Conservation (phyloP, 192 early-diverging fungal genomes). For the Dissophora ornata region DNA sequence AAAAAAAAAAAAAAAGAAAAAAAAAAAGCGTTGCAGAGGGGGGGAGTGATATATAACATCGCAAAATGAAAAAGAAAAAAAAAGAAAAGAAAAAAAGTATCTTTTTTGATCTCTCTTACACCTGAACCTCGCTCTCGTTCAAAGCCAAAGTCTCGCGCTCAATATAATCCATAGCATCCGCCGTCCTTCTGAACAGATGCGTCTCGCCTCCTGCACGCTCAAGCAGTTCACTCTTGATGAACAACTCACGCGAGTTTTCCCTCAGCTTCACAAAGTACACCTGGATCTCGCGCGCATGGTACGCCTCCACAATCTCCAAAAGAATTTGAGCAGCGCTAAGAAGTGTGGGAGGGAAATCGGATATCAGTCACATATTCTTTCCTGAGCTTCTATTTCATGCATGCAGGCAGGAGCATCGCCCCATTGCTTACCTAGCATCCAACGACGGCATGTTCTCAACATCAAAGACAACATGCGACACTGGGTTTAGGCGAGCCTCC, state of each 20-base stretch:
- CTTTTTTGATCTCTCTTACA: no score
- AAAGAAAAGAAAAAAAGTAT: no score
- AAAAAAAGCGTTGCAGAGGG: no score
- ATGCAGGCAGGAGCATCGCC: no score
- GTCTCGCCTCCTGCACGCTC: conserved; percentile 67
- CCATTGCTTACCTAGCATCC: conserved; percentile 84
- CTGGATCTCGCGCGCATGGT: conserved; percentile 80
- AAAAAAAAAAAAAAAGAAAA: no score
- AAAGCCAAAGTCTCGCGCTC: conserved; percentile 50
- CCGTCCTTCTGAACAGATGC: conserved; percentile 70
- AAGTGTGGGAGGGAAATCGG: neutral
- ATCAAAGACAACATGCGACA: conserved; percentile 90
- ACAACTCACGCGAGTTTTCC: conserved; percentile 73
- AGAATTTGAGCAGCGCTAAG: conserved; percentile 76
- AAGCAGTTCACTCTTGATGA: conserved; percentile 78
- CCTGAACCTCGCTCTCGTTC: conserved; percentile 29
- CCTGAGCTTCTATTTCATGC: no score
- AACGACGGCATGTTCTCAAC: conserved; percentile 87
- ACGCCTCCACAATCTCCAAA: conserved; percentile 89
- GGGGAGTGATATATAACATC: no score
- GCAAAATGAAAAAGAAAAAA: no score
- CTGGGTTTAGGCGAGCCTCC: conserved; percentile 79
- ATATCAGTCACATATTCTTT: neutral
- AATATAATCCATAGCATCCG: conserved; percentile 69
- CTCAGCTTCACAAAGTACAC: conserved; percentile 94